These are phyloP conservation scores for Podospora fimiseda DNA, from an alignment of 495 filamentous ascomycete species.

Conservation along the genomic window DNA sequence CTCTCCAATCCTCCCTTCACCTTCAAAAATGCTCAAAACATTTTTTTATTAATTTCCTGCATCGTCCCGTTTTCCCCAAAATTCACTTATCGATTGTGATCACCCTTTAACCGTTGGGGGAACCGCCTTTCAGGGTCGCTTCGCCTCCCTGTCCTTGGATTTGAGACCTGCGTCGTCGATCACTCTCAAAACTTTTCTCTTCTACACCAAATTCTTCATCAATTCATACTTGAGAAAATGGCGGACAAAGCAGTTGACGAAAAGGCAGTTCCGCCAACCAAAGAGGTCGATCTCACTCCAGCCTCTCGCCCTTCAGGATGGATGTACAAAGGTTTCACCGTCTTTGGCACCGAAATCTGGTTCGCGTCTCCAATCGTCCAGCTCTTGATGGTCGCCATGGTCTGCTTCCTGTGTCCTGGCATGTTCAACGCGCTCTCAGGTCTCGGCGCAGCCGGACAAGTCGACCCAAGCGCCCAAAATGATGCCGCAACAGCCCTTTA, in stretches of 20 bases:
- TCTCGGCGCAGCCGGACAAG: constrained; percentile 68
- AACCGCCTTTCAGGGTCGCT: too few species aligned
- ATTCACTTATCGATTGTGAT: background rate
- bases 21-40: background rate
- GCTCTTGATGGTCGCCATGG: constrained; percentile 68
- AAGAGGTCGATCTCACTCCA: background rate
- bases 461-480: constrained; percentile 56
- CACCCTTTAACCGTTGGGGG: background rate
- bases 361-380: constrained; percentile 73
- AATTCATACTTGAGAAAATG: background rate
- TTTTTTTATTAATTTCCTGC: background rate
- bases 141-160: too few species aligned
- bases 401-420: constrained; percentile 86
- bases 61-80: background rate
- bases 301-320: constrained; percentile 43
- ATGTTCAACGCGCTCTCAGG: constrained; percentile 76
- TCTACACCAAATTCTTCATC: too few species aligned
- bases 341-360: constrained; percentile 53
- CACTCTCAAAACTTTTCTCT: too few species aligned
- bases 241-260: background rate
- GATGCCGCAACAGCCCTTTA: constrained; percentile 70
- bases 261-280: background rate
- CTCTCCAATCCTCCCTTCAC: background rate
- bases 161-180: background rate
- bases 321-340: constrained; percentile 62